Conservation (phyloP, 2,329 filamentous ascomycete genomes). For the Fusarium sp. region DNA sequence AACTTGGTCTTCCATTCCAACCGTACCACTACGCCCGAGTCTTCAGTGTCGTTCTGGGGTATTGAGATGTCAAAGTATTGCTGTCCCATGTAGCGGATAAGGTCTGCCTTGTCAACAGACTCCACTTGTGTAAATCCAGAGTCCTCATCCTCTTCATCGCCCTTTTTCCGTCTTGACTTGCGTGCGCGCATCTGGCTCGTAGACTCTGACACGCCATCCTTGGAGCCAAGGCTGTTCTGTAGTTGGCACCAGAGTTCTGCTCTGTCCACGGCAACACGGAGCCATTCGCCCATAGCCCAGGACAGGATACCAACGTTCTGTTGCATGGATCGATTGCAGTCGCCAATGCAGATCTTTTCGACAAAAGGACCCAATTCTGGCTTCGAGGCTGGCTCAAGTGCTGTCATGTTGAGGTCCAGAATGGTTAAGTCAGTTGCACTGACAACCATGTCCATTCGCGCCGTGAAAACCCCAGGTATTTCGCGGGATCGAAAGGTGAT, state of each 20-base stretch:
- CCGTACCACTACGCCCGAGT: constrained; percentile 58
- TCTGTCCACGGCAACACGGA: constrained; percentile 69
- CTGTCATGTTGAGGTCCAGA: constrained; percentile 63
- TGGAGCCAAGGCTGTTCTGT: constrained; percentile 58
- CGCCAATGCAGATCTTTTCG: constrained; percentile 54
- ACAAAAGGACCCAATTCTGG: constrained; percentile 69
- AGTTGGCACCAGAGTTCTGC: constrained; percentile 73
- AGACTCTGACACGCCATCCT: constrained; percentile 44
- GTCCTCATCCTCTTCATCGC: constrained; percentile 38
- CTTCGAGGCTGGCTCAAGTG: constrained; percentile 68
- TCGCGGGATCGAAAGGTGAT: constrained; percentile 62
- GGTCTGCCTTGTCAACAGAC: constrained; percentile 50
- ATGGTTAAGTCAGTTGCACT: constrained; percentile 65
- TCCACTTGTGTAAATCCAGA: constrained; percentile 5
- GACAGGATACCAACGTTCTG: constrained; percentile 70
- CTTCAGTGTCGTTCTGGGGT: constrained; percentile 46
- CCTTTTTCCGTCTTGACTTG: constrained; percentile 40
- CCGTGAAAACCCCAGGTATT: constrained; percentile 65
- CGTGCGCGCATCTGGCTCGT: constrained; percentile 39
- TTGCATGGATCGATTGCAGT: constrained; percentile 58
- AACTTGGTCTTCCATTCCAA: constrained; percentile 74
- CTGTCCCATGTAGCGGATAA: constrained; percentile 67
- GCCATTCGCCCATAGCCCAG: constrained; percentile 78
- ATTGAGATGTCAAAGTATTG: constrained; percentile 61
- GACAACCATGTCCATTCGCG: constrained; percentile 69